A percentile compares a stretch with the other conserved stretches of the same genome.
These are phyloP conservation scores for Guadua angustifolia DNA, from an alignment of 176 grass and related monocot species.

Conservation along the genomic window DNA sequence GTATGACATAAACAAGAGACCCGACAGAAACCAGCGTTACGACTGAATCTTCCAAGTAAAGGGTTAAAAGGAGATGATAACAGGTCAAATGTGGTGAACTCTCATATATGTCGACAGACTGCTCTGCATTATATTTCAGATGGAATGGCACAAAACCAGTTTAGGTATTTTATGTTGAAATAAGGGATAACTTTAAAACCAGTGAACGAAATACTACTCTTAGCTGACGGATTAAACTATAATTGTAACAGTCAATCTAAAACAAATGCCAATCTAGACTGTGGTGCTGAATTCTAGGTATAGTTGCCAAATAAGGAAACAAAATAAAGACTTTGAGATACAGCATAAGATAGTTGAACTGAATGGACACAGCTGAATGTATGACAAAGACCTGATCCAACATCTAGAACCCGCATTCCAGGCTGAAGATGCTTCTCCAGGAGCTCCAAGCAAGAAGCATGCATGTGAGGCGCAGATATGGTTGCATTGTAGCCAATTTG, in stretches of 20 bases:
- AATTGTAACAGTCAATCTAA: not conserved
- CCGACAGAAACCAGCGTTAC: not conserved
- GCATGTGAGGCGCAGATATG: conserved; percentile 86
- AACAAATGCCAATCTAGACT: not conserved
- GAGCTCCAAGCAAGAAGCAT: conserved; percentile 71
- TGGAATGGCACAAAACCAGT: not conserved
- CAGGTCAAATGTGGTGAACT: not conserved
- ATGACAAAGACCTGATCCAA: conserved; percentile 64
- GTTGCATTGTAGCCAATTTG: conserved; percentile 74
- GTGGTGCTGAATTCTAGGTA: not conserved
- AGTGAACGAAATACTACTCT: not conserved
- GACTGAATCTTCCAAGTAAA: not conserved
- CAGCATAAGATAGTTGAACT: not conserved
- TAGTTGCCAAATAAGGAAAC: not conserved
- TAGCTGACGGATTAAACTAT: not conserved
- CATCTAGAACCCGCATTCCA: conserved; percentile 75
- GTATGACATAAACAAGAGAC: not conserved
- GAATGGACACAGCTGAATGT: not conserved
- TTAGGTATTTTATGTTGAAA: not conserved
- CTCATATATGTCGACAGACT: not conserved
- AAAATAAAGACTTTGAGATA: not conserved
- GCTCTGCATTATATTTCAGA: not conserved
- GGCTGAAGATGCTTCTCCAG: conserved; percentile 72
- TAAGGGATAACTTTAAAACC: not conserved
- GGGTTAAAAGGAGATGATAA: not conserved